phyloP scores from a whole-genome alignment of 2,329 filamentous ascomycete genomes.

The Corniculantispora saksenae region DNA sequence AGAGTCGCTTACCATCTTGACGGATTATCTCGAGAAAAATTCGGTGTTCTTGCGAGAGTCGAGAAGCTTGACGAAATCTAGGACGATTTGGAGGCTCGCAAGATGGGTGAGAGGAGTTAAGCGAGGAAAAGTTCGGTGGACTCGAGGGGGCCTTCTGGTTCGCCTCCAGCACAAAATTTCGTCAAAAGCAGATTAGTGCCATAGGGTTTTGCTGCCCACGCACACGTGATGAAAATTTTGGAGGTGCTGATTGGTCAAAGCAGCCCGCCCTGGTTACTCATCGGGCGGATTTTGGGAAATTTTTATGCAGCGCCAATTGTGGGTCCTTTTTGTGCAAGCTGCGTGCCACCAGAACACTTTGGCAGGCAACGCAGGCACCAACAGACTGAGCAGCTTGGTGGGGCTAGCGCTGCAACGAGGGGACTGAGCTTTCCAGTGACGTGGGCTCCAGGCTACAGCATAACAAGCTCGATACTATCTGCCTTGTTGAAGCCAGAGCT shows the following conservation, averaged over 20 bases:
- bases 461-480: background rate
- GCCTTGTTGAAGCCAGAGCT: background rate
- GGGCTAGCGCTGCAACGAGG: slow-evolving; percentile 2
- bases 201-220: slow-evolving; percentile 41
- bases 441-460: slow-evolving; percentile 16
- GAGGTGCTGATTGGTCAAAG: slow-evolving; percentile 24
- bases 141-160: slow-evolving; percentile 36
- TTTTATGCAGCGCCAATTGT: slow-evolving; percentile 16
- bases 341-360: background rate
- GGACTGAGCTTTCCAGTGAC: slow-evolving; percentile 12
- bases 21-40: slow-evolving; percentile 51
- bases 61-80: slow-evolving; percentile 56
- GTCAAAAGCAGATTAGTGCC: slow-evolving; percentile 37
- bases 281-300: slow-evolving; percentile 19
- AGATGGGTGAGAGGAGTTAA: slow-evolving; percentile 48
- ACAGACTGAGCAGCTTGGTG: background rate
- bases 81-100: slow-evolving; percentile 57
- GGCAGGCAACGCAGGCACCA: background rate
- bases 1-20: slow-evolving; percentile 67
- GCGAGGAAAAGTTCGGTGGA: slow-evolving; percentile 52
- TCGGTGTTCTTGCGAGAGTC: slow-evolving; percentile 49
- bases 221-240: slow-evolving; percentile 36
- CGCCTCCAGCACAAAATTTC: slow-evolving; percentile 41
- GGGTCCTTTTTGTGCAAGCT: slow-evolving; percentile 21
- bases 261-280: slow-evolving; percentile 12